phyloP scores from a whole-genome alignment of 805 yeast species.

The Sugiyamaella valdiviana region DNA sequence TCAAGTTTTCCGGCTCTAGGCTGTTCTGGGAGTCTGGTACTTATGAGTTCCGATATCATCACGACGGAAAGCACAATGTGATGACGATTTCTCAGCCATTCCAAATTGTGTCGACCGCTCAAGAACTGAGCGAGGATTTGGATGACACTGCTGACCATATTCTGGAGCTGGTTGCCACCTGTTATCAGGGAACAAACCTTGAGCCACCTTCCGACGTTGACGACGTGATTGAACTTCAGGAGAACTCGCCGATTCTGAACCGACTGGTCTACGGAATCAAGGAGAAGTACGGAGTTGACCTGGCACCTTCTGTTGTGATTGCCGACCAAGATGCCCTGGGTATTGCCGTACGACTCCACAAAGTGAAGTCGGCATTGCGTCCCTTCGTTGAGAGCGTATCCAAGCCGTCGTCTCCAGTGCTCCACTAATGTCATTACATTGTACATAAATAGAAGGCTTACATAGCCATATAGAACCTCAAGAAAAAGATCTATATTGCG shows the following conservation, averaged over 20 bases:
- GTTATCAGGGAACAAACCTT: constrained; percentile 21
- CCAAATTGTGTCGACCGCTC: constrained; percentile 43
- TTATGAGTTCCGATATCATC: constrained; percentile 70
- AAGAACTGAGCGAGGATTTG: constrained; percentile 26
- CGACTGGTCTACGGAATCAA: constrained; percentile 25
- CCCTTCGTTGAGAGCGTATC: constrained; percentile 21
- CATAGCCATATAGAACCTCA: background rate
- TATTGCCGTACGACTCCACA: constrained; percentile 26
- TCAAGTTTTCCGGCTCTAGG: constrained; percentile 43
- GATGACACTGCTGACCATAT: constrained; percentile 32
- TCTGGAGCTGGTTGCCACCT: constrained; percentile 18
- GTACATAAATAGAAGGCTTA: constrained; percentile 1
- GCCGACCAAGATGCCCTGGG: constrained; percentile 34
- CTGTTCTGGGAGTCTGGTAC: constrained; percentile 62
- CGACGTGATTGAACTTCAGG: constrained; percentile 14
- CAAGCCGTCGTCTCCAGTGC: background rate
- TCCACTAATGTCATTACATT: background rate
- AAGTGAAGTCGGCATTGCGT: constrained; percentile 27
- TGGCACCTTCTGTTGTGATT: constrained; percentile 39
- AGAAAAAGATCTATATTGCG: background rate
- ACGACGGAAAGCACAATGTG: constrained; percentile 63
- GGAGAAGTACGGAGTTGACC: constrained; percentile 28
- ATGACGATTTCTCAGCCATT: constrained; percentile 58
- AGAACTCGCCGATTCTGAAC: constrained; percentile 20
- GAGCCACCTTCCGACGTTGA: constrained; percentile 16